Evolutionary conservation across 805 yeast genomes (phyloP).

Genomic region (Spathaspora arborariae): DNA sequence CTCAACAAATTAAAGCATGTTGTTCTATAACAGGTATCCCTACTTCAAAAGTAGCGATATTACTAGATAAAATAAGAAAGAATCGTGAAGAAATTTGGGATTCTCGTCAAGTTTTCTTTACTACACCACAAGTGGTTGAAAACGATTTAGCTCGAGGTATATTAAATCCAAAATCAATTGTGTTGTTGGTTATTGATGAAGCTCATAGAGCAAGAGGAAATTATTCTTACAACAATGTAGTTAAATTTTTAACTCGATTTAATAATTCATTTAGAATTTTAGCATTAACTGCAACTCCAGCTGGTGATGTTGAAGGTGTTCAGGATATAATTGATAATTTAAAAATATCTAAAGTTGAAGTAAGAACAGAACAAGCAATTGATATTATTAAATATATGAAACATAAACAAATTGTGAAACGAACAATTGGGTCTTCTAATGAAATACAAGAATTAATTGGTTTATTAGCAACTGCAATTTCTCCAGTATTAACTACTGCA

Average conservation of each 20-base stretch:
- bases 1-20: conserved; percentile 94
- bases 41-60: conserved; percentile 68
- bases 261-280: conserved; percentile 62
- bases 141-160: conserved; percentile 78
- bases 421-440: conserved; percentile 48
- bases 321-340: conserved; percentile 79
- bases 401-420: conserved; percentile 54
- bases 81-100: conserved; percentile 80
- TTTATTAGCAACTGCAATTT: conserved; percentile 57
- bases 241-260: conserved; percentile 54
- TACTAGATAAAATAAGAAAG: conserved; percentile 53
- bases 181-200: conserved; percentile 84
- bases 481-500: conserved; percentile 62
- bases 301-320: conserved; percentile 80
- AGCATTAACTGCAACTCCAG: conserved; percentile 96
- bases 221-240: conserved; percentile 85
- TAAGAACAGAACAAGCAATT: conserved; percentile 77
- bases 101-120: conserved; percentile 73
- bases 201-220: conserved; percentile 93
- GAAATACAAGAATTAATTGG: conserved; percentile 56
- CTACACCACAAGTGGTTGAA: conserved; percentile 95
- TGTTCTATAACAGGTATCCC: conserved; percentile 83
- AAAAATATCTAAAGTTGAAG: conserved; percentile 71
- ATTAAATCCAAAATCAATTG: conserved; percentile 70
- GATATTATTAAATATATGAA: conserved; percentile 83